phyloP scores from a whole-genome alignment of 2,329 filamentous ascomycete genomes.

The Fusarium paranaense region DNA sequence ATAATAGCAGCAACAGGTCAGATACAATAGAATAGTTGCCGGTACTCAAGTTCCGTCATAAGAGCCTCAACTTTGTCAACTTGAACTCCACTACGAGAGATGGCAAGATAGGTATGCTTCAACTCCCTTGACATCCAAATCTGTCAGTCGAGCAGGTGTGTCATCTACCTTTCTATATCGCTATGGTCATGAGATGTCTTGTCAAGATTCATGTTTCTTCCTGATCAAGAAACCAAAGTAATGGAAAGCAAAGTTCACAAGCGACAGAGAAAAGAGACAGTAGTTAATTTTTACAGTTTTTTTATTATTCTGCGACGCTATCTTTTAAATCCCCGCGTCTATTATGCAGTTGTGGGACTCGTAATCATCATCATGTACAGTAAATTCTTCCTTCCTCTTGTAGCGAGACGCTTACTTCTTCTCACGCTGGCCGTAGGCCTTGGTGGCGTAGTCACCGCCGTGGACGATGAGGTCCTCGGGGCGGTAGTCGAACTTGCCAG shows the following conservation, averaged over 20 bases:
- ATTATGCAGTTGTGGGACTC: conserved; percentile 34
- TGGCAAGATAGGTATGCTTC: not conserved
- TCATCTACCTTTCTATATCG: not conserved
- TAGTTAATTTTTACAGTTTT: conserved; percentile 34
- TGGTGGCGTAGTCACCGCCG: conserved; percentile 92
- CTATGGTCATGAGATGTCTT: not conserved
- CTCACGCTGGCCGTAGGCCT: conserved; percentile 84
- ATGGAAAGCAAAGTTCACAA: not conserved
- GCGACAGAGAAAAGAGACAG: not conserved
- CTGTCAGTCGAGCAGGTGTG: not conserved
- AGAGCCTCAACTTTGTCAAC: not conserved
- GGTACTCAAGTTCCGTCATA: not conserved
- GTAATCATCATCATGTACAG: conserved; percentile 39
- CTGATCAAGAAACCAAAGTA: not conserved
- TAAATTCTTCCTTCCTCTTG: conserved; percentile 27
- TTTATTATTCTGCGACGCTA: conserved; percentile 41
- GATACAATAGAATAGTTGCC: not conserved
- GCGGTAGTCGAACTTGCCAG: conserved; percentile 87
- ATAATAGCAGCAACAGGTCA: not conserved
- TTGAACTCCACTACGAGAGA: not conserved
- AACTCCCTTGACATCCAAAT: not conserved
- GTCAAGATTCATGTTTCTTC: not conserved
- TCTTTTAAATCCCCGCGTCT: conserved; percentile 36
- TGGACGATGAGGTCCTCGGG: conserved; percentile 92
- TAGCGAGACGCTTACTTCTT: conserved; percentile 48